phyloP scores from a whole-genome alignment of 169 alveolate species.

The Plasmodium gallinaceum region DNA sequence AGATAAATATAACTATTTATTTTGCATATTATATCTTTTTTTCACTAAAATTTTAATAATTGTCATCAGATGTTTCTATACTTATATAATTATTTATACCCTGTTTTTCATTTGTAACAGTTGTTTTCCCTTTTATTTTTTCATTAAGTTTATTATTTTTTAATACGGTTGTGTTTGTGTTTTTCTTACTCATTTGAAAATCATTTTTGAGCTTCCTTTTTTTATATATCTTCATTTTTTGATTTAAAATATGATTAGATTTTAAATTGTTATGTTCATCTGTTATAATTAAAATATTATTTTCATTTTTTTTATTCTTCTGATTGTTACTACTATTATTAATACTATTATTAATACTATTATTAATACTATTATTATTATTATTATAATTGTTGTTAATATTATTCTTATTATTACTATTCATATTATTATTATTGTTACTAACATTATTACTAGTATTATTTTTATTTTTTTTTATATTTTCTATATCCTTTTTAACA shows the following conservation, averaged over 20 bases:
- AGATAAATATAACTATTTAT: too few species aligned
- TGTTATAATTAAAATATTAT: constrained; percentile 11
- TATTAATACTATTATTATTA: too few species aligned
- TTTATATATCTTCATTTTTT: constrained; percentile 41
- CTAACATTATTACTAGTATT: neutral
- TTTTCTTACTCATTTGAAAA: constrained; percentile 10
- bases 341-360: neutral
- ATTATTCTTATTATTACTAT: too few species aligned
- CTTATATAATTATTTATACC: constrained; percentile 13
- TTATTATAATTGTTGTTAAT: too few species aligned
- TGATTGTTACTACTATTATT: neutral
- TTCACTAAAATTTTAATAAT: neutral
- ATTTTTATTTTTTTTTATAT: neutral
- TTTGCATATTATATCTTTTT: too few species aligned
- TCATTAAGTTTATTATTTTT: constrained; percentile 29
- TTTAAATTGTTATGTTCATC: constrained; percentile 34
- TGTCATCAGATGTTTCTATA: constrained; percentile 38
- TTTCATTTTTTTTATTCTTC: constrained; percentile 18
- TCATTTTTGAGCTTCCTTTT: constrained; percentile 57
- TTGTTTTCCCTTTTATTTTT: constrained; percentile 20
- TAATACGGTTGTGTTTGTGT: neutral
- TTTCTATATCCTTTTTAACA: too few species aligned
- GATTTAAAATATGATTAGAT: constrained; percentile 17
- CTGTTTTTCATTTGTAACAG: constrained; percentile 10
- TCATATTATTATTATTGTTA: constrained; percentile 1